Conservation (phyloP, 1,284 basidiomycete genomes). For the Leccinum variabile region DNA sequence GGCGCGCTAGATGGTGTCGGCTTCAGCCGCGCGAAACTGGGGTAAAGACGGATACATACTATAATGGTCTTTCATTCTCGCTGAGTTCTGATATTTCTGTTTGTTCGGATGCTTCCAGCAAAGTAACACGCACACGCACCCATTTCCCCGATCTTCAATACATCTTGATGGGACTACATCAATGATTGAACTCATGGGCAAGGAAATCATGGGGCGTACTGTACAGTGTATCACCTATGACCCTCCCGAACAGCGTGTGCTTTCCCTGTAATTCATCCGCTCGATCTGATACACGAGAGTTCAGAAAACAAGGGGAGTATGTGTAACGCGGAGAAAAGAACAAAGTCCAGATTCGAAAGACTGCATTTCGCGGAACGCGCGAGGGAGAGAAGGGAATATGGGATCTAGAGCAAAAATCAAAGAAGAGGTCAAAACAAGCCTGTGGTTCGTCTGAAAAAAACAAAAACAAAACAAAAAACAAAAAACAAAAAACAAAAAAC, state of each 20-base stretch:
- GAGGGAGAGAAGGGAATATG: too few relatives aligned
- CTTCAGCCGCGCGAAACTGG: constrained; percentile 6
- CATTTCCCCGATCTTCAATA: constrained; percentile 85
- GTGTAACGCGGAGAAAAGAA: not conserved
- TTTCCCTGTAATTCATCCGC: constrained; percentile 89
- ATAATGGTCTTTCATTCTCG: constrained; percentile 79
- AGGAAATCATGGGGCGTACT: constrained; percentile 54
- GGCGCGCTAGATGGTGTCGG: constrained; percentile 63
- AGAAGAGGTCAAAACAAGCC: constrained; percentile 5
- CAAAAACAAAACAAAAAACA: too few relatives aligned
- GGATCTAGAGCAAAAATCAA: not conserved
- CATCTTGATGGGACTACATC: constrained; percentile 51
- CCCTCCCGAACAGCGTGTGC: constrained; percentile 84
- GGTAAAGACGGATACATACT: constrained; percentile 52
- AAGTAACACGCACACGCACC: constrained; percentile 45
- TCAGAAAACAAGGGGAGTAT: not conserved
- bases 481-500: too few relatives aligned
- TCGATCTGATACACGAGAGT: constrained; percentile 52
- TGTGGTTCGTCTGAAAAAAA: constrained; percentile 1
- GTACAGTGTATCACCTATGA: constrained; percentile 82
- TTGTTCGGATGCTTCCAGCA: not conserved
- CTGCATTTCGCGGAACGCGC: too few relatives aligned
- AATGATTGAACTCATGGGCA: not conserved
- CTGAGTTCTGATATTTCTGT: constrained; percentile 65
- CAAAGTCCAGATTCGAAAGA: too few relatives aligned